A percentile compares a stretch with the other conserved stretches of the same genome.
phyloP scores from a whole-genome alignment of 192 early-diverging fungal species.

The Rhizophagus clarus region DNA sequence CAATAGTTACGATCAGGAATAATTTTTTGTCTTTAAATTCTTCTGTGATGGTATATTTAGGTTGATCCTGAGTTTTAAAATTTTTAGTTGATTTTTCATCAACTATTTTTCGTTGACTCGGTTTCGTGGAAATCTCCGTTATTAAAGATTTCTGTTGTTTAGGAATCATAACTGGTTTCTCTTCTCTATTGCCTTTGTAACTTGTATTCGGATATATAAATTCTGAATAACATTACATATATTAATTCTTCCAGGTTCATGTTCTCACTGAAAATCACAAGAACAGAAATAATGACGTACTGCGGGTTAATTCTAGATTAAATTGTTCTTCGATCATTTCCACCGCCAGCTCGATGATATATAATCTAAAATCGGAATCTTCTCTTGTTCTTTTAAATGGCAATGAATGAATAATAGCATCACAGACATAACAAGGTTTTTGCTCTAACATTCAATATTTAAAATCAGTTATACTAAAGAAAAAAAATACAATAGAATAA shows the following conservation, averaged over 20 bases:
- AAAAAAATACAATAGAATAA: background rate
- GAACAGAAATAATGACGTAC: conserved; percentile 39
- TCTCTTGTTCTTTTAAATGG: conserved; percentile 52
- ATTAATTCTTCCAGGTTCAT: background rate
- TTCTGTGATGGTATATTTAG: conserved; percentile 20
- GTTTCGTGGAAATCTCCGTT: background rate
- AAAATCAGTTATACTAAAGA: background rate
- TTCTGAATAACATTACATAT: conserved; percentile 9
- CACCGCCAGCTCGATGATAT: conserved; percentile 67
- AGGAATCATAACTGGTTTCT: conserved; percentile 15
- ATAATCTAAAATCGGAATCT: conserved; percentile 67
- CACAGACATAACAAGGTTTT: conserved; percentile 59
- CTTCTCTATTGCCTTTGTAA: conserved; percentile 12
- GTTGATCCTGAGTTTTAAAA: background rate
- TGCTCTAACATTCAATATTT: conserved; percentile 17
- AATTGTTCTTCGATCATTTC: conserved; percentile 70
- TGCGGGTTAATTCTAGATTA: conserved; percentile 54
- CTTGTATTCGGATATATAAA: background rate
- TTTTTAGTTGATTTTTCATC: background rate
- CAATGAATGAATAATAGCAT: conserved; percentile 67
- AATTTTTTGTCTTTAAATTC: background rate
- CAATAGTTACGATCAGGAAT: conserved; percentile 2
- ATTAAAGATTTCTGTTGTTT: conserved; percentile 9
- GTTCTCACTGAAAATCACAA: background rate
- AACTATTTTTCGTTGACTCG: background rate